Evolutionary conservation across 306 rosid species (phyloP), one percentile per base, ranked within the genome.

Genomic region (Phaseolus lunatus): DNA sequence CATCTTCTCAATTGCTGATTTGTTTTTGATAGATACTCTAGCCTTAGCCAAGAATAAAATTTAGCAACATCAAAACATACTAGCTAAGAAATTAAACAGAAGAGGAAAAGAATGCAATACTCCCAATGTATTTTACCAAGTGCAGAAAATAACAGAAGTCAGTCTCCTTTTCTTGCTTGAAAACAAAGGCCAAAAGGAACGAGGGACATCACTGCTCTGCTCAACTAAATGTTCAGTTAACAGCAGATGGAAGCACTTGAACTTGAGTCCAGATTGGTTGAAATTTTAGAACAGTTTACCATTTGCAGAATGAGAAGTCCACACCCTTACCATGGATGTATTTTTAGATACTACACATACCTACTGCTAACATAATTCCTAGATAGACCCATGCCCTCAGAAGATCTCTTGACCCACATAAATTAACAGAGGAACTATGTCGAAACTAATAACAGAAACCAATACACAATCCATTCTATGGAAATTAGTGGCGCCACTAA

Each of bases 51-150:
- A 89, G 82, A 87, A 77, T 76, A 71, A 88, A 81, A 69, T 85
- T 89, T 86, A 95, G 93, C 89, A 83, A 86, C 87, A 88, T 80
- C 78, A 91, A 86, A 82, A 61, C 78, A 92, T 11, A 82, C 76
- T 82, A 79, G 79, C 65, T 82, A 84, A 64, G 87, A 86, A 83
- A 64, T 87, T 75, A 86, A 86, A 78, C 79, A 78, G 53, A 86
- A 81, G 88, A 89, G 88, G 84, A 83, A 83, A 90, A 88, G 93
- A 87, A 73, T 84, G 89, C 86, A 86, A 77, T 88, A 87, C 93
- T 87, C 97, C 94, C 86, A 33, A 89, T 88, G 87, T 77, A 79
- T 86, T 89, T 91, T 96, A 96, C 96, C 94, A 89, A 92, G 86
- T 77, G 94, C 87, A 86, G 87, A 84, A 84, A 81, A 82, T 88